Conservation (phyloP, 2,329 filamentous ascomycete genomes). For the Lojkania enalia region DNA sequence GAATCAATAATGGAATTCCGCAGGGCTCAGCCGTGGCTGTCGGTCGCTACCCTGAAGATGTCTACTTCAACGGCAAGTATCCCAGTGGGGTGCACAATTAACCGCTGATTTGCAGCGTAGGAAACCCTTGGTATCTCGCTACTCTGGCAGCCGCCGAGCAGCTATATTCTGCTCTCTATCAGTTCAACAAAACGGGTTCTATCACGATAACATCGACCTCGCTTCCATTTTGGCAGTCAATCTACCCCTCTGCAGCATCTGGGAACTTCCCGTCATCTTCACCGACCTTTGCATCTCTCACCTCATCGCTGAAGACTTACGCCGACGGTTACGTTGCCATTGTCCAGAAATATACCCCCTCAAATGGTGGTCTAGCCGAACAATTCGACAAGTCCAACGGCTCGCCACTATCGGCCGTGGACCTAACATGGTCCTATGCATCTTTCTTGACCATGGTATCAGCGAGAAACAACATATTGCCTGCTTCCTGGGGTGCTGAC, state of each 20-base stretch:
- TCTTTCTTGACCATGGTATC: conserved; percentile 65
- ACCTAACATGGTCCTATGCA: conserved; percentile 76
- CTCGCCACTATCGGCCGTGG: conserved; percentile 62
- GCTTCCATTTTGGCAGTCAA: conserved; percentile 70
- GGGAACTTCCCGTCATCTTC: conserved; percentile 68
- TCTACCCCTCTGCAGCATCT: conserved; percentile 59
- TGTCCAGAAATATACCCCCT: conserved; percentile 54
- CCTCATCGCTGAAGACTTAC: conserved; percentile 65
- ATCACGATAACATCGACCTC: conserved; percentile 68
- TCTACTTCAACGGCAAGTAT: conserved; percentile 64
- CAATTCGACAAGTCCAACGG: conserved; percentile 61
- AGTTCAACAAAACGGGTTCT: conserved; percentile 66
- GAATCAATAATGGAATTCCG: conserved; percentile 67
- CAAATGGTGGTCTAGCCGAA: conserved; percentile 68
- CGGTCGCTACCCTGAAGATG: conserved; percentile 57
- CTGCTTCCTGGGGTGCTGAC: conserved; percentile 59
- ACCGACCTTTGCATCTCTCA: conserved; percentile 57
- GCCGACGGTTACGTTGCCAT: conserved; percentile 59
- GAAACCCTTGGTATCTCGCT: conserved; percentile 79
- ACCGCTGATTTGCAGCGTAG: conserved; percentile 3
- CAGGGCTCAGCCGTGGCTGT: conserved; percentile 59
- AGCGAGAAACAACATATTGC: conserved; percentile 43
- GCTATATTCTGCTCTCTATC: conserved; percentile 74
- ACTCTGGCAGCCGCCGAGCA: conserved; percentile 79
- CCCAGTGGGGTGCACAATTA: background rate